Percentiles rank a stretch among this genome's conserved stretches.
Evolutionary conservation across 306 rosid species (phyloP).

Genomic region (Ormosia emarginata): DNA sequence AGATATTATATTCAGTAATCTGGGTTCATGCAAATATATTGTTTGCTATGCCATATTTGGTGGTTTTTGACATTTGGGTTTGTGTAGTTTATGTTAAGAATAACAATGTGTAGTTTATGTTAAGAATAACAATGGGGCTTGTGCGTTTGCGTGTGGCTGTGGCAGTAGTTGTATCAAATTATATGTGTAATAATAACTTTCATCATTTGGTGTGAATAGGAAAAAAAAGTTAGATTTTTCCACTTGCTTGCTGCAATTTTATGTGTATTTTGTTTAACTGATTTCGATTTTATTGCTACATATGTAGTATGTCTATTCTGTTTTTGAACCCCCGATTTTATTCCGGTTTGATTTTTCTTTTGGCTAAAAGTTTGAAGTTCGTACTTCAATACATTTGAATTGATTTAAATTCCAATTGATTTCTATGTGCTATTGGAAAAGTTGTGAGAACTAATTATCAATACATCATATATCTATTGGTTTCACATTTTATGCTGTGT

Average conservation of each 20-base stretch:
- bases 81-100: not conserved
- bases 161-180: not conserved
- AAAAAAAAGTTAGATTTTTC: no score
- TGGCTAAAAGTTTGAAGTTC: no score
- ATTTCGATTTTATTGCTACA: no score
- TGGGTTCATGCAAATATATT: not conserved
- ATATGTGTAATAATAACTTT: not conserved
- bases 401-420: not conserved
- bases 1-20: not conserved
- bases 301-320: no score
- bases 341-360: no score
- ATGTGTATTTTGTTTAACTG: no score
- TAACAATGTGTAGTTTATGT: not conserved
- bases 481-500: not conserved
- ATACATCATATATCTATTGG: not conserved
- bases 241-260: no score
- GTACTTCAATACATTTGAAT: not conserved
- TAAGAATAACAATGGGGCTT: not conserved
- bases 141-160: not conserved
- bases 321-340: no score
- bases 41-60: not conserved
- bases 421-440: not conserved
- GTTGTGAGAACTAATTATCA: not conserved
- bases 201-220: not conserved
- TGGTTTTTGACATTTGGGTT: not conserved